Percentiles rank a stretch among this genome's conserved stretches.
Conservation (phyloP, 148 eudicot species). For the Agrostemma githago region DNA sequence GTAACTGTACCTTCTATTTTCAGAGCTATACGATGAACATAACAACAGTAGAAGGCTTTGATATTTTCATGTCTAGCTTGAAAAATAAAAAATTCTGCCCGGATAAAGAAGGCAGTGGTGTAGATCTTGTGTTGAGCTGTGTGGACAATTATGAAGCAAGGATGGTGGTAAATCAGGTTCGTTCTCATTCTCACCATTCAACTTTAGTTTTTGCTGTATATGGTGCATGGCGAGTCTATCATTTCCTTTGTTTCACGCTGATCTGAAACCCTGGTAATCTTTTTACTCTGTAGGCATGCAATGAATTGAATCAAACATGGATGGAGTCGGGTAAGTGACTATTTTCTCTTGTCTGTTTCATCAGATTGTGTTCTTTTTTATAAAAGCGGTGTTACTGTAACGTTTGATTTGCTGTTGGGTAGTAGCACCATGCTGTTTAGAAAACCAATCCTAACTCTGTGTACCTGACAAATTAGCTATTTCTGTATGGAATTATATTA, state of each 20-base stretch:
- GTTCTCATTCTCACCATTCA: background rate
- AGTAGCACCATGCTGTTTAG: conserved; percentile 1
- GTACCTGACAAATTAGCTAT: background rate
- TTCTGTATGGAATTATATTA: background rate
- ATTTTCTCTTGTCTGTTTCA: background rate
- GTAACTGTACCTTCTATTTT: conserved; percentile 17
- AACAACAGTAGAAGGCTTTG: conserved; percentile 92
- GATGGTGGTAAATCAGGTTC: conserved; percentile 99
- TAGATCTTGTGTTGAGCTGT: conserved; percentile 96
- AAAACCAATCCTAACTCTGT: background rate
- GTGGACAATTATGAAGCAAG: conserved; percentile 99
- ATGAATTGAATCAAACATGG: conserved; percentile 91
- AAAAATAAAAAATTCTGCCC: conserved; percentile 61
- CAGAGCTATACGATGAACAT: conserved; percentile 95
- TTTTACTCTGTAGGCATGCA: conserved; percentile 69
- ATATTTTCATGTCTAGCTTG: conserved; percentile 82
- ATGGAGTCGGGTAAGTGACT: conserved; percentile 82
- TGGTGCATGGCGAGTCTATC: background rate
- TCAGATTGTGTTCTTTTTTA: conserved; percentile 4
- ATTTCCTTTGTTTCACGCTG: background rate
- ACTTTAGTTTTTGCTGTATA: background rate
- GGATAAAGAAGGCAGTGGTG: conserved; percentile 71
- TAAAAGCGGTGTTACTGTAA: conserved; percentile 1
- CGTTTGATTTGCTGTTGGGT: background rate
- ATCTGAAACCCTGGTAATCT: conserved; percentile 9